Evolutionary conservation across 2,329 filamentous ascomycete genomes (phyloP).

Genomic region (Lomentospora prolificans): DNA sequence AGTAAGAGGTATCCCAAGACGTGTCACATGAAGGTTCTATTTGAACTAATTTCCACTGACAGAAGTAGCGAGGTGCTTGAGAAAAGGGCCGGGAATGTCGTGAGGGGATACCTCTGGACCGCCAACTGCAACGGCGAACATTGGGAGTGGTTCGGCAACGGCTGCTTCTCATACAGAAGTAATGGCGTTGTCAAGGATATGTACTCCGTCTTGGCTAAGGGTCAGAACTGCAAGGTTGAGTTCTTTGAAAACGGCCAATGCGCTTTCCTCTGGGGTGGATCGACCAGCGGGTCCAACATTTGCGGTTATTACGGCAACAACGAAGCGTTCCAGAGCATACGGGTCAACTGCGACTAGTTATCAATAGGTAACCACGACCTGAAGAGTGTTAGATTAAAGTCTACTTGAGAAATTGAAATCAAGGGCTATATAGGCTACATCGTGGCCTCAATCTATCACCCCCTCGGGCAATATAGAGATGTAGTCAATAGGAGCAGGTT

Average conservation of each 20-base stretch:
- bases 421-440: neutral
- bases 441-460: slow-evolving; percentile 38
- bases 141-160: neutral
- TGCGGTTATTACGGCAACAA: neutral
- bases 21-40: too few relatives aligned
- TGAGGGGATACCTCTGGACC: neutral
- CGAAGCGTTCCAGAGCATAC: neutral
- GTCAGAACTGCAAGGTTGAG: neutral
- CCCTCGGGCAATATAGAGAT: slow-evolving; percentile 50
- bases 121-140: neutral
- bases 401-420: neutral
- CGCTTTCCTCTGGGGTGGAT: neutral
- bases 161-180: neutral
- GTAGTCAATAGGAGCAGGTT: slow-evolving; percentile 60
- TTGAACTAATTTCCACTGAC: too few relatives aligned
- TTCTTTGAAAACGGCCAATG: neutral
- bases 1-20: too few relatives aligned
- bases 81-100: neutral
- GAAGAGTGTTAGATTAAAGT: neutral
- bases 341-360: neutral
- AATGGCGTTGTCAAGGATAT: neutral
- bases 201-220: neutral
- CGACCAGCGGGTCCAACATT: neutral
- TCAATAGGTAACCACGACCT: too few relatives aligned
- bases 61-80: slow-evolving; percentile 5